Evolutionary conservation across 352 stramenopile genomes (phyloP), one percentile per base, ranked within the genome.

Genomic region (Globisporangium solare): DNA sequence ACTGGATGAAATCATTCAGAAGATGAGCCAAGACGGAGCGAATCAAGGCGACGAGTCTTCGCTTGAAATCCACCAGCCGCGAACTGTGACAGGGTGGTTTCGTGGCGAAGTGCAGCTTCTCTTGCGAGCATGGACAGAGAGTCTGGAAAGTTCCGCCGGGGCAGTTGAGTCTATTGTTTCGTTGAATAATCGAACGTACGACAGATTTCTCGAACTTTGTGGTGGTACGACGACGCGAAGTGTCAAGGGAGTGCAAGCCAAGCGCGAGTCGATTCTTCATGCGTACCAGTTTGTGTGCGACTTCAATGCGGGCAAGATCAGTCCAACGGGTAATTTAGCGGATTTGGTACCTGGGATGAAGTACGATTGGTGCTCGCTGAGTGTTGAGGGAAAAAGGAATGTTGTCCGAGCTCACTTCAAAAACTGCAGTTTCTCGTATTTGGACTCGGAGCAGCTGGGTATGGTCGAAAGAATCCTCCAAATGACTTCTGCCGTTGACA

Each of bases 221-320:
- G 24, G 35, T 0, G 55, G 55, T 2, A 47, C 18, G 2, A 61
- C 55, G 35, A 40, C 35, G 11, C 55, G 55, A 17, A 61, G 46
- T 17, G 55, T 55, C 37, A 61, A 61, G 55, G 55, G 46, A 10
- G 14, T 61, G 47, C 48, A 55, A 24, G 55, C 55, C 3, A 61
- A 61, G 55, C 55, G 55, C 46, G 55, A 61, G n/a, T 61, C 55
- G 6, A 20, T 61, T 2, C n/a, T 61, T 12, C 48, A 61, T 27
- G 54, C 55, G 46, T 61, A 61, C 47, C 40, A 43, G 46, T 61
- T 61, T 21, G 54, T 61, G 46, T 41, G 31, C 35, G 55, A 61
- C 37, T 61, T 55, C 39, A 54, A 61, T 22, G 21, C 47, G 22
- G 21, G 40, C 46, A 49, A 50, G 18, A 35, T 61, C 35, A 22